A percentile compares a stretch with the other conserved stretches of the same genome.
phyloP scores from a whole-genome alignment of 495 filamentous ascomycete species.

The Aspergillus sclerotiicarbonarius region DNA sequence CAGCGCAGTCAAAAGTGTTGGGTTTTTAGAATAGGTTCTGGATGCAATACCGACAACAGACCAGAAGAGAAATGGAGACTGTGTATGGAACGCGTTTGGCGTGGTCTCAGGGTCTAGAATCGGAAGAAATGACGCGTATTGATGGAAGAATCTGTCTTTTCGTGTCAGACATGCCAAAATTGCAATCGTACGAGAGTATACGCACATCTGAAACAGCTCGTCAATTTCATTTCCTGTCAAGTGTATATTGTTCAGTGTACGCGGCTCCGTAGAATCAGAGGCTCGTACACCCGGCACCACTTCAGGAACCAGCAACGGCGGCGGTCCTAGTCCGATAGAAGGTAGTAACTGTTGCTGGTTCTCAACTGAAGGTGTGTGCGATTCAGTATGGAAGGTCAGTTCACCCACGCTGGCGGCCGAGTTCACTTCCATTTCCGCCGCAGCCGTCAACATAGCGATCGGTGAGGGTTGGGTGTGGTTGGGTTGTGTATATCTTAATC shows the following conservation, averaged over 20 bases:
- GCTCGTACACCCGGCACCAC: background rate
- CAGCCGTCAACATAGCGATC: conserved; percentile 30
- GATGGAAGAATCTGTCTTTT: conserved; percentile 40
- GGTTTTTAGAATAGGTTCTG: conserved; percentile 38
- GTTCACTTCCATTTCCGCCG: conserved; percentile 29
- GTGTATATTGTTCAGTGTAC: conserved; percentile 28
- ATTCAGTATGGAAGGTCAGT: conserved; percentile 7
- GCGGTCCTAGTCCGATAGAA: conserved; percentile 6
- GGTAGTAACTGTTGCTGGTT: conserved; percentile 21
- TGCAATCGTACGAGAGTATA: background rate
- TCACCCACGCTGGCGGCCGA: background rate
- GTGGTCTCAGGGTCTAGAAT: conserved; percentile 38
- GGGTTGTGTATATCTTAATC: conserved; percentile 27
- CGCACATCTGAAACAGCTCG: conserved; percentile 36
- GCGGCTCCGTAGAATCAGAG: conserved; percentile 23
- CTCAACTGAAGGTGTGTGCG: conserved; percentile 17
- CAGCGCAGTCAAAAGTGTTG: conserved; percentile 40
- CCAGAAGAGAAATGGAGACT: conserved; percentile 53
- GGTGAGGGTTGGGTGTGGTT: conserved; percentile 25
- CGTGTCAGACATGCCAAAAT: background rate
- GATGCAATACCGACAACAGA: conserved; percentile 42
- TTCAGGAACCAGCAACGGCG: conserved; percentile 9
- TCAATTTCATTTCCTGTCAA: conserved; percentile 36
- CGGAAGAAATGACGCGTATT: conserved; percentile 47
- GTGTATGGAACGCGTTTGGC: conserved; percentile 43